Evolutionary conservation across 495 filamentous ascomycete species (phyloP).

Genomic region (Pseudoneurospora amorphoporcata): DNA sequence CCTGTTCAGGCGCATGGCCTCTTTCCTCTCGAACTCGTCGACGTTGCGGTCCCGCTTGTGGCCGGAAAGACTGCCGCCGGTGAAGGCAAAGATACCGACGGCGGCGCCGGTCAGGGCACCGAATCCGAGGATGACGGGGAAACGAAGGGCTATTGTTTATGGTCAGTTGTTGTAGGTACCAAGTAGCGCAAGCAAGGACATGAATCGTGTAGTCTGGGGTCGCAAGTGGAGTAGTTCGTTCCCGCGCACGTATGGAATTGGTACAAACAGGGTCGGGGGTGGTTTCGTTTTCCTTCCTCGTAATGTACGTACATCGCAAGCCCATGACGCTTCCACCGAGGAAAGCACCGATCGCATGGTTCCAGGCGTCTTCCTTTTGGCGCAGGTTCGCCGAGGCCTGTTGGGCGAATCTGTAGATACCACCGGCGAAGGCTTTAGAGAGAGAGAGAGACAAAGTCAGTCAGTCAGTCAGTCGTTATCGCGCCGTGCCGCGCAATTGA

Average conservation of each 20-base stretch:
- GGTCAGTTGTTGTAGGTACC: neutral
- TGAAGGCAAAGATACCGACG: conserved; percentile 65
- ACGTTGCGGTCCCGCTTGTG: conserved; percentile 41
- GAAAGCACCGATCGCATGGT: conserved; percentile 30
- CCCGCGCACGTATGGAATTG: neutral
- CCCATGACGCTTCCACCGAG: conserved; percentile 30
- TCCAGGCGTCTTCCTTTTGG: conserved; percentile 33
- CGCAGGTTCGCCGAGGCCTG: conserved; percentile 35
- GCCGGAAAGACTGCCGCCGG: conserved; percentile 59
- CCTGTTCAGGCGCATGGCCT: conserved; percentile 61
- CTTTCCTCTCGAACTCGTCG: conserved; percentile 76
- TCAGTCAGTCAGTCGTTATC: conserved; percentile 12
- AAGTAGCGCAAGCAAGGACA: neutral
- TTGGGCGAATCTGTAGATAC: conserved; percentile 63
- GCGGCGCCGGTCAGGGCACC: conserved; percentile 54
- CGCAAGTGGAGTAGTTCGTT: neutral
- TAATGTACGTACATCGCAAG: conserved; percentile 22
- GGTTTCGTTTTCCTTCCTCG: neutral
- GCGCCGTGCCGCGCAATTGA: neutral
- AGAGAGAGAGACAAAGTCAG: conserved; percentile 9
- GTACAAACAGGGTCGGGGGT: neutral
- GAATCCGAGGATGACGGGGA: conserved; percentile 71
- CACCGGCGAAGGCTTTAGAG: conserved; percentile 56
- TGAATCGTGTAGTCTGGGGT: neutral
- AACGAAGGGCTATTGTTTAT: conserved; percentile 50